These are phyloP conservation scores for Alternaria tenuissima DNA, from an alignment of 2,329 filamentous ascomycete species.

Conservation along the genomic window DNA sequence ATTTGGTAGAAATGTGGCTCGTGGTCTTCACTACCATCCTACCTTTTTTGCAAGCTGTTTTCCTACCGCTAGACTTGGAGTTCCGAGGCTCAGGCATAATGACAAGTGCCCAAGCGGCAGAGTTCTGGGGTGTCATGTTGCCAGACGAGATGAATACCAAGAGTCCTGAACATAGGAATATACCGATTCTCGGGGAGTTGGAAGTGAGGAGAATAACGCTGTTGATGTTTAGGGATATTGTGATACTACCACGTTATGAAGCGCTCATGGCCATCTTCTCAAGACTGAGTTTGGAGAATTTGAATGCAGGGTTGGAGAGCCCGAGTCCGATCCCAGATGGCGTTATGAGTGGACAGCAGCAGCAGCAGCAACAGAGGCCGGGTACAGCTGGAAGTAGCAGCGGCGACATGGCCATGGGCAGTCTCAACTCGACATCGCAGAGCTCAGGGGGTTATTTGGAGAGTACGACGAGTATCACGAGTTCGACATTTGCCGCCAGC, in stretches of 20 bases:
- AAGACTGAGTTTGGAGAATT: conserved; percentile 82
- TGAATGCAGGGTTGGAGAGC: conserved; percentile 56
- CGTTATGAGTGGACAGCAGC: background rate
- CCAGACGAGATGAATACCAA: conserved; percentile 58
- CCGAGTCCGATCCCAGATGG: conserved; percentile 36
- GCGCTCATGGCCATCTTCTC: conserved; percentile 90
- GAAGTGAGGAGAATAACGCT: conserved; percentile 91
- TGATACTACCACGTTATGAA: conserved; percentile 90
- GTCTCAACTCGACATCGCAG: conserved; percentile 69
- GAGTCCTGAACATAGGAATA: conserved; percentile 53
- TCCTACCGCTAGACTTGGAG: conserved; percentile 90
- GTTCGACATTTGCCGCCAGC: conserved; percentile 54
- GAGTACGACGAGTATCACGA: conserved; percentile 64
- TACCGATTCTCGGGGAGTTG: conserved; percentile 64
- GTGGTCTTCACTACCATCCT: conserved; percentile 89
- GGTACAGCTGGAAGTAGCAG: conserved; percentile 40
- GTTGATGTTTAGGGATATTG: conserved; percentile 83
- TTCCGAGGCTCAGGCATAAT: conserved; percentile 89
- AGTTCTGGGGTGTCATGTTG: conserved; percentile 84
- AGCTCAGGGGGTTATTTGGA: conserved; percentile 79
- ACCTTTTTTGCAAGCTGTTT: conserved; percentile 94
- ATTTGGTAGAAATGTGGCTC: conserved; percentile 92
- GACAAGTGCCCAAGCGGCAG: conserved; percentile 77
- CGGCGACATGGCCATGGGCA: conserved; percentile 61
- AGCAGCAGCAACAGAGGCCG: conserved; percentile 31